Evolutionary conservation across 1,284 basidiomycete species (phyloP), one percentile per base, ranked within the genome.

Genomic region (Tilletia walkeri): DNA sequence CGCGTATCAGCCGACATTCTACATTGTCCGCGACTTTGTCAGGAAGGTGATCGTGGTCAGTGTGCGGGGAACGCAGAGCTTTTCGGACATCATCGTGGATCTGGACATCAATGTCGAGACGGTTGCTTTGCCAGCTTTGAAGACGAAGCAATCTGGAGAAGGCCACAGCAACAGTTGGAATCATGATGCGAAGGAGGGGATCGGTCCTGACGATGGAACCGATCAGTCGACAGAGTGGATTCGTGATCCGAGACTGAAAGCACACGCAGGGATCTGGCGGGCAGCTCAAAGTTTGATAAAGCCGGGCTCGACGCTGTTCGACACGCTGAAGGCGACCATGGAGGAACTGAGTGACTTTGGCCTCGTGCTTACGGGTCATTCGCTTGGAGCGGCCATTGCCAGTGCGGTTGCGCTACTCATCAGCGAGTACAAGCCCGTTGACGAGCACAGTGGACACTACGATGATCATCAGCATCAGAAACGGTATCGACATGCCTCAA

Each of bases 71-170:
- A 83, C 80, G 16, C 81, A 83, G 63, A 80, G 78, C 6, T 80
- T 83, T 65, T 77, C 77, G 16, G 81, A 83, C 69, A 82, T 83
- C 69, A 82, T 83, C 12, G 80, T 82, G 20, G 81, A 83, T 69
- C 65, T 83, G 50, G 81, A 83, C 36, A 70, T 83, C 73, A 73
- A 74, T 38, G 78, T 79, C 14, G 77, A 78, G 67, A 74, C 78
- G 70, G 71, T 83, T 34, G 76, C 76, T 56, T 74, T 83, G 45
- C 73, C 80, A 5, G 76, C 77, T 34, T 71, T 76, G 47, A 75
- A 73, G 2, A 59, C 18, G 73, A 75, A 12, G 6, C 12, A 14
- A 14, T 45, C 41, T 1, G 41, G 41, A 34, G 24, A 34, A 48
- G 47, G 47, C 47, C 10, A 48, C 47, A n/a, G 47, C 47, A 12